phyloP scores from a whole-genome alignment of 148 eudicot species.

The Hydrangea macrophylla region DNA sequence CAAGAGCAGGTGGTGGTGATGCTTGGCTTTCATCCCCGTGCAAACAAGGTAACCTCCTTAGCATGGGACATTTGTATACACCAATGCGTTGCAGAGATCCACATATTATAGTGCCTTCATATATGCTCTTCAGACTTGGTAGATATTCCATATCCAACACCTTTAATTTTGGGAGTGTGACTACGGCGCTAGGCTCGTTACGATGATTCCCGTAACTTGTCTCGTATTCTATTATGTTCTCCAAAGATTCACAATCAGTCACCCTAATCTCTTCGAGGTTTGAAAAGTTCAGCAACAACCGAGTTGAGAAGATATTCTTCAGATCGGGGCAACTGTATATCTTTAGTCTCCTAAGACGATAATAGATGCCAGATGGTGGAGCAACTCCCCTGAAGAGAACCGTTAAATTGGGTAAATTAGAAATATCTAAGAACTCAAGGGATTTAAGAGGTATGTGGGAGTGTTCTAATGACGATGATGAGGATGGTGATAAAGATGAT shows the following conservation, averaged over 20 bases:
- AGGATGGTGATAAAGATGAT: too few species aligned
- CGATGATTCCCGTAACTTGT: neutral
- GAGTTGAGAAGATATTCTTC: neutral
- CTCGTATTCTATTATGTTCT: neutral
- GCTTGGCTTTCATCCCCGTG: neutral
- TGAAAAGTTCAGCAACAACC: conserved; percentile 3
- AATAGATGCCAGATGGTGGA: neutral
- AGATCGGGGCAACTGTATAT: neutral
- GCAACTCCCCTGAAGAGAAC: neutral
- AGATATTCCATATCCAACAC: neutral
- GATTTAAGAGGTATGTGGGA: neutral
- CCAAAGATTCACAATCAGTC: neutral
- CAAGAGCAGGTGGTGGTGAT: neutral
- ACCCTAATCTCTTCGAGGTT: neutral
- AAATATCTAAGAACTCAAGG: neutral
- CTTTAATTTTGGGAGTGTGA: neutral
- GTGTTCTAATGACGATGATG: neutral
- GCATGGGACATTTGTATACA: neutral
- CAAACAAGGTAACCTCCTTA: neutral
- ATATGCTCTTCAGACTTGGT: too few species aligned
- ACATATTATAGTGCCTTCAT: neutral
- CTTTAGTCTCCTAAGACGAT: neutral
- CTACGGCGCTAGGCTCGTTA: neutral
- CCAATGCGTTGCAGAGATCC: neutral
- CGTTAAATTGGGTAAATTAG: neutral